Evolutionary conservation across 768 basidiomycete genomes (phyloP).

Genomic region (Boletus vinaceobasis): DNA sequence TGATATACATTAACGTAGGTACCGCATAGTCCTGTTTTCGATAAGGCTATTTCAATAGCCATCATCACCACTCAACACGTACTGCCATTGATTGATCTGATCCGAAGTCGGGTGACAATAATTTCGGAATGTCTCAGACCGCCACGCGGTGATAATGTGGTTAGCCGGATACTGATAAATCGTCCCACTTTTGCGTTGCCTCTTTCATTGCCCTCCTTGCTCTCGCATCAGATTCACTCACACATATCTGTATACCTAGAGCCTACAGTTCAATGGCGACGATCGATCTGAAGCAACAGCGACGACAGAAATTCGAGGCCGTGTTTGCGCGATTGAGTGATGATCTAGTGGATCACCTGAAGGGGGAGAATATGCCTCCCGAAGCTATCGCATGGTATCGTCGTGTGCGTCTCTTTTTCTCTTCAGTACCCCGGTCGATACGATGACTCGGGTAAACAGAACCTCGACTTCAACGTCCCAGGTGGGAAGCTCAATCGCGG

Average conservation of each 20-base stretch:
- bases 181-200: not conserved
- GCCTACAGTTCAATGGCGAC: constrained; percentile 6
- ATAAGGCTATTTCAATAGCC: constrained; percentile 7
- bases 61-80: constrained; percentile 22
- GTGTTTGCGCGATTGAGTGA: constrained; percentile 71
- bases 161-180: constrained; percentile 1
- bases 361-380: constrained; percentile 70
- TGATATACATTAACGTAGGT: constrained; percentile 12
- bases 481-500: constrained; percentile 96
- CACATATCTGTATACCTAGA: not conserved
- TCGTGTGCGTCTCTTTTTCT: constrained; percentile 46
- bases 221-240: not conserved
- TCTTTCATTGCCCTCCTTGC: not conserved
- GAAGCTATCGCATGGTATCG: constrained; percentile 78
- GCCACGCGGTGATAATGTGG: not conserved
- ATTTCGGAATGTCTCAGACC: not conserved
- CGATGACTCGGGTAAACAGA: constrained; percentile 41
- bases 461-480: constrained; percentile 90
- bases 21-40: constrained; percentile 7
- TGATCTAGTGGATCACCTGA: constrained; percentile 71
- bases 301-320: constrained; percentile 62
- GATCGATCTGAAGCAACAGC: constrained; percentile 38
- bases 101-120: not conserved
- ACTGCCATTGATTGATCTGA: not conserved
- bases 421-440: not conserved